Conservation (phyloP, 352 stramenopile genomes). For the Globisporangium echinulatum region DNA sequence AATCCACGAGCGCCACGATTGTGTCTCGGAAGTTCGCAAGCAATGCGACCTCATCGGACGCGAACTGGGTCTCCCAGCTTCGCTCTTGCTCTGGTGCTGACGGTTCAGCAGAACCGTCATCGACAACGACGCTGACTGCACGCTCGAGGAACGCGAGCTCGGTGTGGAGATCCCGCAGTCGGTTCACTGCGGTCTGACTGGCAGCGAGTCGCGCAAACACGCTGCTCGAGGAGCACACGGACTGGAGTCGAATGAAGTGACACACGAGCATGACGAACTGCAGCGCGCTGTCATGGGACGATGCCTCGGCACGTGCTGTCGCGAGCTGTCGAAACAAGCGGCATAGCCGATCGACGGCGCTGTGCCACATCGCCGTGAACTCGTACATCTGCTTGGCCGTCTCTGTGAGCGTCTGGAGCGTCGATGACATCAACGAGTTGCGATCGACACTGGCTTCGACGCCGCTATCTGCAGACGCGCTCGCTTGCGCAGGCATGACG, state of each 20-base stretch:
- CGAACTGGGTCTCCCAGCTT: neutral
- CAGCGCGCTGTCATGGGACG: neutral
- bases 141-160: constrained; percentile 4
- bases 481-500: too few relatives aligned
- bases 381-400: neutral
- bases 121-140: neutral
- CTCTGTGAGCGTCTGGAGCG: constrained; percentile 1
- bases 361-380: constrained; percentile 1
- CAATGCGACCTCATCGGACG: neutral
- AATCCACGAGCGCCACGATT: neutral
- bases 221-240: constrained; percentile 1
- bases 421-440: neutral
- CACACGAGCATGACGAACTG: constrained; percentile 3
- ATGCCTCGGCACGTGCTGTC: neutral
- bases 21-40: neutral
- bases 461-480: neutral
- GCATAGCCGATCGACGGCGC: neutral
- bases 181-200: neutral
- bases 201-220: neutral
- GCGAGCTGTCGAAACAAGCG: neutral
- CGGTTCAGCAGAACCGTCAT: neutral
- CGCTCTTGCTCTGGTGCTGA: neutral
- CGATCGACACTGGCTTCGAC: neutral
- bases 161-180: constrained; percentile 4
- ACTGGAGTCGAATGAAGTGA: constrained; percentile 1